Conservation (phyloP, 2,329 filamentous ascomycete species). For the Anthostomella pinea region DNA sequence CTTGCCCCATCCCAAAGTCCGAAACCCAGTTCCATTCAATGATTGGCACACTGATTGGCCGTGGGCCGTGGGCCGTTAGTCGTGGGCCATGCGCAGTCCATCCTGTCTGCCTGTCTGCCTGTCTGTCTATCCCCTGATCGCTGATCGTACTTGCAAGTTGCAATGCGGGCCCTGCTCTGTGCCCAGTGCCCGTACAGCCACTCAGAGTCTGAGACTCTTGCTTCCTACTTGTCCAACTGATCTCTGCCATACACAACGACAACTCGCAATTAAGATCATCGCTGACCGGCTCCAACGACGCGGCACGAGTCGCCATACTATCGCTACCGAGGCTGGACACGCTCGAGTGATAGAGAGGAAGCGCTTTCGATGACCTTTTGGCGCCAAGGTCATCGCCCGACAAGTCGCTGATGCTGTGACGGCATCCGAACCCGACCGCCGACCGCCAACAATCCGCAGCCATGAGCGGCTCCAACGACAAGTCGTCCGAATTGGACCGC, state of each 20-base stretch:
- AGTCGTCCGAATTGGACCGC: constrained; percentile 39
- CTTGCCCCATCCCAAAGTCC: constrained; percentile 21
- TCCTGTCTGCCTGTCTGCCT: too few species aligned
- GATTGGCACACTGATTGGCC: too few species aligned
- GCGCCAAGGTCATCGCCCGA: constrained; percentile 20
- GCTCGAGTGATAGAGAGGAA: constrained; percentile 2
- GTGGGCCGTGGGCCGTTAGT: too few species aligned
- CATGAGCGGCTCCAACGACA: constrained; percentile 41
- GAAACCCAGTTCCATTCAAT: constrained; percentile 25
- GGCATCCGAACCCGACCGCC: constrained; percentile 20
- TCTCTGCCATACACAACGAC: constrained; percentile 15
- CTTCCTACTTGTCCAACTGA: constrained; percentile 12
- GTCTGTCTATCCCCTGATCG: too few species aligned
- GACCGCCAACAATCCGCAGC: constrained; percentile 18
- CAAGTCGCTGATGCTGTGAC: constrained; percentile 29
- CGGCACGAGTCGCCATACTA: constrained; percentile 5
- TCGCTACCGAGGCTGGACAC: constrained; percentile 7
- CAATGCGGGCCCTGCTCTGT: constrained; percentile 9
- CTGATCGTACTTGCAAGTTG: too few species aligned
- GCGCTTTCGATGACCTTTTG: constrained; percentile 26
- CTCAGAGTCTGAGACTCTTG: constrained; percentile 14
- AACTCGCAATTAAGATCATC: constrained; percentile 18
- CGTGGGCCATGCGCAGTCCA: too few species aligned
- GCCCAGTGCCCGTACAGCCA: constrained; percentile 18
- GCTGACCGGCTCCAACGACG: too few species aligned